Percentiles rank a stretch among this genome's conserved stretches.
Conservation (phyloP, 2,329 filamentous ascomycete genomes). For the Teratosphaeria gauchensis region DNA sequence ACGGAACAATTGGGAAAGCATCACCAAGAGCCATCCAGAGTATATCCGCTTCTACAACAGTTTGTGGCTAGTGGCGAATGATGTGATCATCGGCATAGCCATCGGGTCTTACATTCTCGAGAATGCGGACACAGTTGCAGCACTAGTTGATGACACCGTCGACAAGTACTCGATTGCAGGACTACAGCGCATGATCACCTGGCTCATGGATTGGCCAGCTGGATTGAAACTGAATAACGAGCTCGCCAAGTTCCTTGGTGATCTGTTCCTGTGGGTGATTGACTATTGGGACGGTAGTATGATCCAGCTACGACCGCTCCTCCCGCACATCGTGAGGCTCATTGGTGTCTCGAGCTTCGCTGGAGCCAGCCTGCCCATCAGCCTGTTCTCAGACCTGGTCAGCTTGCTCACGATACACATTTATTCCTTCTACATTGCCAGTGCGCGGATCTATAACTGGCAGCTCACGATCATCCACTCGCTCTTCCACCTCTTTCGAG, state of each 20-base stretch:
- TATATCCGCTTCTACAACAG: slow-evolving; percentile 99
- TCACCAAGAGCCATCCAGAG: slow-evolving; percentile 89
- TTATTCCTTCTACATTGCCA: slow-evolving; percentile 95
- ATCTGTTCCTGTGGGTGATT: slow-evolving; percentile 96
- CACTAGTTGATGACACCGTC: slow-evolving; percentile 66
- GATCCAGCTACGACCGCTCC: slow-evolving; percentile 61
- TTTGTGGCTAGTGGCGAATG: slow-evolving; percentile 95
- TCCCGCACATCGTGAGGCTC: slow-evolving; percentile 83
- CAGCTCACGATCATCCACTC: slow-evolving; percentile 94
- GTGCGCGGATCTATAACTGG: slow-evolving; percentile 96
- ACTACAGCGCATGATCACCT: slow-evolving; percentile 77
- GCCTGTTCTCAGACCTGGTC: slow-evolving; percentile 86
- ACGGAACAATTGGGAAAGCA: slow-evolving; percentile 88
- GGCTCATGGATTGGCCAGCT: slow-evolving; percentile 93
- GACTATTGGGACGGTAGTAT: slow-evolving; percentile 92
- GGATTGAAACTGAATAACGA: slow-evolving; percentile 93
- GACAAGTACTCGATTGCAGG: slow-evolving; percentile 79
- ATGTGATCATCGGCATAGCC: slow-evolving; percentile 96
- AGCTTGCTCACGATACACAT: slow-evolving; percentile 91
- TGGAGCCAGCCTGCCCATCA: slow-evolving; percentile 93
- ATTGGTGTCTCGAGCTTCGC: slow-evolving; percentile 93
- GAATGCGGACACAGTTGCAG: slow-evolving; percentile 75
- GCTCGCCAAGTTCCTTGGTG: slow-evolving; percentile 84
- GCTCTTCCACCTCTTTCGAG: slow-evolving; percentile 95
- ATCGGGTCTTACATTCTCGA: slow-evolving; percentile 95